phyloP scores from a whole-genome alignment of 2,329 filamentous ascomycete genomes.

The Pseudohalonectria lignicola region DNA sequence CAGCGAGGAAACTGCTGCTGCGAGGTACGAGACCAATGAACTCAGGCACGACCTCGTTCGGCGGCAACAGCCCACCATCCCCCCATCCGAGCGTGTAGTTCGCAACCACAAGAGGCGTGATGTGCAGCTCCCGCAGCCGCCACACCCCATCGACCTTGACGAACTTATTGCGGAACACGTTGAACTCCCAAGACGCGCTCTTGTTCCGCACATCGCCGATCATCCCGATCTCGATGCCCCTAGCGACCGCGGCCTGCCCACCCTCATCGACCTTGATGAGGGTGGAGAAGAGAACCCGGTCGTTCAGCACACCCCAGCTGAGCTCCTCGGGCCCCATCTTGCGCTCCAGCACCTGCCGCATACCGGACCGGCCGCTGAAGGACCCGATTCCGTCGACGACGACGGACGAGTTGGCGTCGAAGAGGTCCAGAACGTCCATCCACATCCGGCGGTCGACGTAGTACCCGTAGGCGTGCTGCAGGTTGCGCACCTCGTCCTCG shows the following conservation, averaged over 20 bases:
- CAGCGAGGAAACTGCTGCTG: not conserved
- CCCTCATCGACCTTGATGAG: conserved; percentile 5
- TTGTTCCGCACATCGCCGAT: conserved; percentile 6
- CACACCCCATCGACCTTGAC: conserved; percentile 7
- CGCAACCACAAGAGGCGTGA: conserved; percentile 6
- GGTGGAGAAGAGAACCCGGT: conserved; percentile 8
- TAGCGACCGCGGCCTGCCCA: conserved; percentile 3
- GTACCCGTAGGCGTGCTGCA: conserved; percentile 8
- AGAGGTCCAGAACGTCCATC: conserved; percentile 9
- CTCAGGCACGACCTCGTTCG: not conserved
- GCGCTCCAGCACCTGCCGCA: conserved; percentile 4
- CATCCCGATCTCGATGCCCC: conserved; percentile 10
- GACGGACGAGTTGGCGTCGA: conserved; percentile 6
- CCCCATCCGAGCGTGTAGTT: conserved; percentile 8
- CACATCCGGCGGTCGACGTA: conserved; percentile 10
- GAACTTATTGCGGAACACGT: conserved; percentile 7
- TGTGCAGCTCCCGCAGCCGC: conserved; percentile 6
- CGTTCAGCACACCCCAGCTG: conserved; percentile 8
- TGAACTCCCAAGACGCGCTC: conserved; percentile 9
- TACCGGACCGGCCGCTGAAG: conserved; percentile 3
- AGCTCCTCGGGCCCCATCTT: conserved; percentile 8
- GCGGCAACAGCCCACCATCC: conserved; percentile 4
- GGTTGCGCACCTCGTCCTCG: conserved; percentile 10
- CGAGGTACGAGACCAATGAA: conserved; percentile 1
- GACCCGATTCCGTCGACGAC: conserved; percentile 4